These are phyloP conservation scores for Chaetoceros muelleri DNA, from an alignment of 108 stramenopile species.

Conservation along the genomic window DNA sequence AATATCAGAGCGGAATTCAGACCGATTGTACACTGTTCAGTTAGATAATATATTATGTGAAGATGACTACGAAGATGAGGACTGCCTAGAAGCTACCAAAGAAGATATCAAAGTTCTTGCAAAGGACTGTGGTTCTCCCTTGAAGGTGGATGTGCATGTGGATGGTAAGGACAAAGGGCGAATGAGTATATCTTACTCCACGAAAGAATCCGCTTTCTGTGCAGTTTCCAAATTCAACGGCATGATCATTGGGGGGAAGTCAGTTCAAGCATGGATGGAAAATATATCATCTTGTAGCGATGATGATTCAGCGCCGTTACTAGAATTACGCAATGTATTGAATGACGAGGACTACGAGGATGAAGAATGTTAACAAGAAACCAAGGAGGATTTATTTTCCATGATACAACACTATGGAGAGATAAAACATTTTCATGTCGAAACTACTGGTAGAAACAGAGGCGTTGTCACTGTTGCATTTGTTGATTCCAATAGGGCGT, in stretches of 20 bases:
- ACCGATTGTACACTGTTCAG: not conserved
- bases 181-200: slow-evolving; percentile 9
- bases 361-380: slow-evolving; percentile 33
- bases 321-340: slow-evolving; percentile 23
- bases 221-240: slow-evolving; percentile 39
- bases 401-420: slow-evolving; percentile 20
- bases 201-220: slow-evolving; percentile 11
- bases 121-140: slow-evolving; percentile 17
- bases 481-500: slow-evolving; percentile 8
- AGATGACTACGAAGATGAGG: slow-evolving; percentile 44
- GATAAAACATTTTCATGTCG: slow-evolving; percentile 11
- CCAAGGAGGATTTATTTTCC: slow-evolving; percentile 22
- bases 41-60: slow-evolving; percentile 30
- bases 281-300: not conserved
- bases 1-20: not conserved
- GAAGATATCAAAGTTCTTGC: slow-evolving; percentile 23
- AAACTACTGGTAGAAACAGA: slow-evolving; percentile 8
- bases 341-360: slow-evolving; percentile 40
- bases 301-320: not conserved
- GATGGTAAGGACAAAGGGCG: slow-evolving; percentile 11
- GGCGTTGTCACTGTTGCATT: slow-evolving; percentile 14
- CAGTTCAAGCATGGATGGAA: slow-evolving; percentile 20
- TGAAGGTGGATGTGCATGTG: slow-evolving; percentile 9
- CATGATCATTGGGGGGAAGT: slow-evolving; percentile 53
- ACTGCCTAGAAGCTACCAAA: slow-evolving; percentile 26